These are phyloP conservation scores for Tylopilus microsporus DNA, from an alignment of 1,284 basidiomycete species.

Conservation along the genomic window DNA sequence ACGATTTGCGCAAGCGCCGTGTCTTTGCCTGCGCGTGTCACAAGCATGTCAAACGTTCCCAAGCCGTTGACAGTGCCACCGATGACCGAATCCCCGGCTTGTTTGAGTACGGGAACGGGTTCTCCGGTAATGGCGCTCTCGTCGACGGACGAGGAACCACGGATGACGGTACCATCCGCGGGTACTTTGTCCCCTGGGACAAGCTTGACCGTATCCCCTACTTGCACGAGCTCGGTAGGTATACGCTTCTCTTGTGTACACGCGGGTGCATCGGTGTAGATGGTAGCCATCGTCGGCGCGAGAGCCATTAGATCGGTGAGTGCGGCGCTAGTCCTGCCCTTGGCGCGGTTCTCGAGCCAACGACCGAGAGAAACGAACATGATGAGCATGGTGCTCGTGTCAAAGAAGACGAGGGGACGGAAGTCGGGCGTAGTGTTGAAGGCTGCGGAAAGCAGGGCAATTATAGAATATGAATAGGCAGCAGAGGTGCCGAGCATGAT, in stretches of 20 bases:
- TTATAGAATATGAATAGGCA: conserved; percentile 86
- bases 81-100: conserved; percentile 78
- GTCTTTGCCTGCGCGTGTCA: conserved; percentile 93
- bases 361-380: conserved; percentile 95
- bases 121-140: conserved; percentile 98
- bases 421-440: conserved; percentile 62
- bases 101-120: conserved; percentile 85
- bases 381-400: conserved; percentile 98
- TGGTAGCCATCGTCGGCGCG: conserved; percentile 90
- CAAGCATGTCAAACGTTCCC: conserved; percentile 93
- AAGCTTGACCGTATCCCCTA: conserved; percentile 90
- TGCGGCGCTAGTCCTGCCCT: conserved; percentile 94
- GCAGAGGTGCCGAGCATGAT: conserved; percentile 93
- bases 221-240: conserved; percentile 90
- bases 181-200: conserved; percentile 97
- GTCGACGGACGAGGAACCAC: conserved; percentile 85
- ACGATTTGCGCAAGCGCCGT: conserved; percentile 97
- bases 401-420: conserved; percentile 91
- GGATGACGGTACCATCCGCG: conserved; percentile 87
- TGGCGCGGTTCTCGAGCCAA: conserved; percentile 94
- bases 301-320: conserved; percentile 95
- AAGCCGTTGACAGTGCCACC: conserved; percentile 97
- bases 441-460: conserved; percentile 64
- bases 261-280: conserved; percentile 79
- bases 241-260: conserved; percentile 86